Base-by-base conservation (phyloP, 2,329 filamentous ascomycete genomes). In the Emmonsiellopsis sp. region DNA sequence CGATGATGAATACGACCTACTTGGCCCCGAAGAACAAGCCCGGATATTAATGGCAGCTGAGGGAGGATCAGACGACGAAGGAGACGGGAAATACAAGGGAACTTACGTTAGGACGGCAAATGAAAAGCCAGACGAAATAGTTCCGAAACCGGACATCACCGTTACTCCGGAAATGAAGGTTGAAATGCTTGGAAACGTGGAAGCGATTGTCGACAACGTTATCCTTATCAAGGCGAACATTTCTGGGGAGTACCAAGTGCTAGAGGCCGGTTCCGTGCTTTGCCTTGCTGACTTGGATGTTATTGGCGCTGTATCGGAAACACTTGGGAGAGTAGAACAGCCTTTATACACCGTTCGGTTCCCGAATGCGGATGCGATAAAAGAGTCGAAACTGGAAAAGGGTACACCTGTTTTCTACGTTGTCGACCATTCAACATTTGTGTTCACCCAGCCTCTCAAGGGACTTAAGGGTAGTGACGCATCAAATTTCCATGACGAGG, bases 401-500 rank as follows among this genome's bases (percentile, higher is more conserved):
- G 88, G 86, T 32, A 82, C 80, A 2, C 81, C 81, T 48, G 73
- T 97, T 2, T 95, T 82, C 72, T 97, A 95, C 64, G 83, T 92
- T 2, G 80, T 85, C 44, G 75, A 81, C 7, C 86, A 93, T 66
- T 89, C 89, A 42, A 84, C 79, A 0, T 94, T 86, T 62, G 88
- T 95, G 53, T 93, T 95, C 65, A 96, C 92, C 0, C 81, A 93
- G 66, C 83, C 85, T 6, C 74, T 97, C 54, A 87, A 86, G 68
- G 79, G 77, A 51, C 67, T 86, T 63, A 97, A 95, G 72, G 89
- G 90, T 55, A 93, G 89, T 8, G 93, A 98, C 69, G 92, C 93
- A 7, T 95, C 89, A 50, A 97, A 97, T 66, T 79, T 95, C 52
- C 87, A 95, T 68, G 93, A 97, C 61, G 93, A 98, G 68, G 92